phyloP scores from a whole-genome alignment of 148 eudicot genomes.

The Chenopodium formosanum region DNA sequence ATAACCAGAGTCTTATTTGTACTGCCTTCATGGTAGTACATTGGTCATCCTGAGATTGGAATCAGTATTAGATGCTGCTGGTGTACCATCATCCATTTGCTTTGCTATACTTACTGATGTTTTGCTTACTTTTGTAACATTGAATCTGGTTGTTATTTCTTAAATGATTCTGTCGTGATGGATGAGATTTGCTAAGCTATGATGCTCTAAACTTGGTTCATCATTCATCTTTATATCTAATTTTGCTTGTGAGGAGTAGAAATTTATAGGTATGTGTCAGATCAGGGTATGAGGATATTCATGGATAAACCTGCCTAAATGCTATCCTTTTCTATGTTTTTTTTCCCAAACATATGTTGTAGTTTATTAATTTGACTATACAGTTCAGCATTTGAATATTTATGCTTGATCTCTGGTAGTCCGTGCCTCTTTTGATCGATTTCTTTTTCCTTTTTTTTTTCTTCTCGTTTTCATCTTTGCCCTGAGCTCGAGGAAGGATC shows the following conservation, averaged over 20 bases:
- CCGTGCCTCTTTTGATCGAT: conserved; percentile 15
- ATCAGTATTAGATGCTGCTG: conserved; percentile 16
- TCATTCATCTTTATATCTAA: conserved; percentile 1
- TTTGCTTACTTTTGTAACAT: conserved; percentile 7
- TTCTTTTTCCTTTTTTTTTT: conserved; percentile 1
- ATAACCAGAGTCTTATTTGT: conserved; percentile 23
- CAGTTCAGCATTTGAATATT: background rate
- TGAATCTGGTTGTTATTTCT: conserved; percentile 2
- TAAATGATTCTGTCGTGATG: background rate
- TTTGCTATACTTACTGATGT: background rate
- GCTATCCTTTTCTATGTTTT: background rate
- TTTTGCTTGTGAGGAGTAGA: conserved; percentile 2
- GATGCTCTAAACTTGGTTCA: conserved; percentile 4
- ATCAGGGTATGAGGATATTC: background rate
- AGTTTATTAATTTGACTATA: background rate
- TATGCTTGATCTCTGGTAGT: conserved; percentile 12
- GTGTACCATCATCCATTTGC: conserved; percentile 11
- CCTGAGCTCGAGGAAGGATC: conserved; percentile 9
- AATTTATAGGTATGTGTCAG: background rate
- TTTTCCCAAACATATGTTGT: conserved; percentile 2
- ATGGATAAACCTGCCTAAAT: conserved; percentile 14
- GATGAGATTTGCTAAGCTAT: background rate
- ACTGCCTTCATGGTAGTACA: conserved; percentile 5
- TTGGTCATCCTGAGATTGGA: conserved; percentile 18
- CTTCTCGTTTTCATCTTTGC: background rate